Evolutionary conservation across 78 protist genomes (phyloP), one percentile per base, ranked within the genome.

Genomic region (Dictyostelium brefeldianum): DNA sequence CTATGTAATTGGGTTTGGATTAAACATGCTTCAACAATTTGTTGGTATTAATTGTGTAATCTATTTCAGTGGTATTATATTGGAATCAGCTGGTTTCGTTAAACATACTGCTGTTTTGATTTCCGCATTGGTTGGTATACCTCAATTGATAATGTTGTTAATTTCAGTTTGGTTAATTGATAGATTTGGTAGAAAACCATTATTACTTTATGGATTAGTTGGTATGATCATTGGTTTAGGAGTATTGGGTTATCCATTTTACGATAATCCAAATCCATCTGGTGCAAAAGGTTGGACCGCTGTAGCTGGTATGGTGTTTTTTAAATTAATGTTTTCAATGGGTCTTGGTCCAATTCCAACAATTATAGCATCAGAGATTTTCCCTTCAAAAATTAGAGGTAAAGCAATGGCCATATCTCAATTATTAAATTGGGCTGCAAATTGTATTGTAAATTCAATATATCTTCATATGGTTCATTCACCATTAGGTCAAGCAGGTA

Each of bases 21-120:
- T 85, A 6, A 85, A 80, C n/a, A 85, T 85, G 92, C 69, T 85
- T 27, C 92, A 85, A 77, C 92, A 85, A 47, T 77, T 85, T 50
- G 92, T 85, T 14, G 92, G 92, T 27, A 85, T 85, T 17, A 85
- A 85, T 64, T 74, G 82, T 77, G 92, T 85, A 4, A 85, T 77
- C 36, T 85, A 85, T 41, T 75, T 77, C 56, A 85, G 92, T 64
- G 53, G 62, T 11, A 50, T 56, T 3, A 85, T 85, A 29, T 50
- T 85, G 6, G 79, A 85, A 27, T 59, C n/a, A 10, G 92, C 92
- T 64, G 92, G 92, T 15, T 85, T 85, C 9, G 47, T 5, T 9
- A 85, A 85, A 56, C n/a, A 77, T 22, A 29, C 75, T 11, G 73
- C 92, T 5, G 83, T 85, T 4, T 31, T 85, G 20, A 74, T 85